Base-by-base conservation (phyloP, 352 stramenopile species). In the Globisporangium acanthophoron region DNA sequence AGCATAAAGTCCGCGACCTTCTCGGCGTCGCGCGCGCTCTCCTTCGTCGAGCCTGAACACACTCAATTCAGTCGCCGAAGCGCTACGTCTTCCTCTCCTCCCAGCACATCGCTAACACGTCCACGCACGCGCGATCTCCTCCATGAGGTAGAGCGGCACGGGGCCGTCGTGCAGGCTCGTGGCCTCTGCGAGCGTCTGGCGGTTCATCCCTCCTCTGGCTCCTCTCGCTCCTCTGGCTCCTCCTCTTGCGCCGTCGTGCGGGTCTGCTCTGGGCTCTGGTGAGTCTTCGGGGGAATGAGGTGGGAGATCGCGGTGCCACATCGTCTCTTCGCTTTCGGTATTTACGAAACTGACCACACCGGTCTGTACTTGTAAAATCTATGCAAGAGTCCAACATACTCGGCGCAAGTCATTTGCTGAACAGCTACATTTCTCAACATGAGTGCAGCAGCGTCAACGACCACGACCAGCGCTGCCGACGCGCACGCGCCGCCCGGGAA, bases 81-180 rank as follows among this genome's bases (percentile, higher is more conserved):
- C 35, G 12, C 18, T 24, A 15, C 15, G 5, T 49, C n/a, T 41
- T n/a, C 31, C 7, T 37, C 45, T 31, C 31, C n/a, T 29, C 33
- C 9, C 20, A 29, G 33, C 33, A 37, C 33, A 6, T 12, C 33
- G 33, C 33, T 12, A 11, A 0, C 33, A 11, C 5, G 33, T 0
- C 15, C 5, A 54, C 43, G 46, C 20, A 93, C 85, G 74, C 11
- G 79, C 75, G 45, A 92, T 92, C 64, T 94, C 76, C 61, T 91
- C 79, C 80, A 94, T 89, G 50, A 94, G 71, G 48, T 94, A 94
- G 43, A 86, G 73, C 41, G 85, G 78, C 62, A 93, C 85, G 37
- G 82, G 71, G 2, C 77, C 85, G 57, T 94, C 85, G 56, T 94
- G 85, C 13, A 94, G 70, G 64, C 78, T 94, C 60, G 85, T 93